Conservation (phyloP, 1,139 yeast species). For the Yamadazyma friedrichii region DNA sequence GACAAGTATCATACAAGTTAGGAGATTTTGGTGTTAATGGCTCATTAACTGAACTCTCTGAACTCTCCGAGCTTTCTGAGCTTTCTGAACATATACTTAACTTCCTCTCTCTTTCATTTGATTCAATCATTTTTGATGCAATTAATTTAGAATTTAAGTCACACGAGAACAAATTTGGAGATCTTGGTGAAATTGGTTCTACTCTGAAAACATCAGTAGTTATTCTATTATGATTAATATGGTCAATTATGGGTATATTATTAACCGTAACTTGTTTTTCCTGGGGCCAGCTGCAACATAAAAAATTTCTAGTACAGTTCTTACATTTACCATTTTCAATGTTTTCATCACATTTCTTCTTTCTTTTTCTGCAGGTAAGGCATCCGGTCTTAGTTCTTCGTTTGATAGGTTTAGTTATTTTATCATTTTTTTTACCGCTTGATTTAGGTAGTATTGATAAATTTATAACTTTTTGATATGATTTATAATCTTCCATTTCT, state of each 20-base stretch:
- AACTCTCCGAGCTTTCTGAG: conserved; percentile 1
- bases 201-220: not conserved
- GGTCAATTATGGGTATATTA: not conserved
- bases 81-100: conserved; percentile 7
- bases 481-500: conserved; percentile 28
- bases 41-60: conserved; percentile 6
- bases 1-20: conserved; percentile 1
- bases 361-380: conserved; percentile 44
- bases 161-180: not conserved
- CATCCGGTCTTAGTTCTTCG: conserved; percentile 46
- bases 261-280: not conserved
- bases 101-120: conserved; percentile 7
- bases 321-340: conserved; percentile 46
- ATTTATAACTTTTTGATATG: conserved; percentile 44
- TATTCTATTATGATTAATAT: not conserved
- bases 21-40: conserved; percentile 11
- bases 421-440: conserved; percentile 13
- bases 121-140: not conserved
- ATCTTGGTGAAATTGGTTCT: not conserved
- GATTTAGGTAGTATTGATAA: conserved; percentile 25
- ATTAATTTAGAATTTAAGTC: not conserved
- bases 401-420: conserved; percentile 20
- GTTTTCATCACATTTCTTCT: conserved; percentile 49
- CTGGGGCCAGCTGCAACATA: conserved; percentile 46
- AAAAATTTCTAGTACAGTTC: conserved; percentile 47